Base-by-base conservation (phyloP, 371 early-diverging fungal genomes). In the Mortierella sp. region DNA sequence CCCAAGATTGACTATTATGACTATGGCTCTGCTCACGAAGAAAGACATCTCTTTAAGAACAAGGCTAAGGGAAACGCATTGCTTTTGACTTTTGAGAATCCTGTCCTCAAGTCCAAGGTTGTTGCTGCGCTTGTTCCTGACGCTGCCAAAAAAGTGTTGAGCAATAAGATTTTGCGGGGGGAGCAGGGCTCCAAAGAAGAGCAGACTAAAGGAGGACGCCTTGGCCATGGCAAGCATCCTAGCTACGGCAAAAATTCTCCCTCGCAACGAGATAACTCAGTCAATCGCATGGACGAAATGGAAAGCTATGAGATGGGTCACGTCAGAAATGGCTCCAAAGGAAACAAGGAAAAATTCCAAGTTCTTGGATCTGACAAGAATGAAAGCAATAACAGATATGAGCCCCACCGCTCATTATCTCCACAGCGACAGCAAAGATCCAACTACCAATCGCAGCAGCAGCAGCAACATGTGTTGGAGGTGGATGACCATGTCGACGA, bases 1-100 rank as follows among this genome's bases (percentile, higher is more conserved):
- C 85, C 86, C 19, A 84, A 83, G 43, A 88, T 87, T 9, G 86
- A 89, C 69, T 86, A 85, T 60, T 89, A 89, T 64, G 71, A 70
- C 29, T 80, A 80, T 61, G 80, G 80, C 19, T 60, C 75, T 12
- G 67, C 68, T 32, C 80, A 70, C 54, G 63, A 74, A n/a, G 74
- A 74, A 55, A 35, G 22, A 8, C 78, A 78, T 55, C 67, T 73
- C 42, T 56, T 22, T 55, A 68, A 31, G 61, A 45, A 42, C 63
- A 62, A 64, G 26, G 32, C 26, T 58, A 70, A 70, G 51, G 66
- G 66, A 29, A 73, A 69, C 49, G 22, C 42, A 2, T 34, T 80
- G 71, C 49, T 66, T 29, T 34, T 58, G 59, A 80, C 37, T 31
- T 80, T 80, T 58, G 80, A 80, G 68, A 74, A 80, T 57, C 80